These are phyloP conservation scores for Calocybe cyanea DNA, from an alignment of 768 basidiomycete genomes.

Conservation along the genomic window DNA sequence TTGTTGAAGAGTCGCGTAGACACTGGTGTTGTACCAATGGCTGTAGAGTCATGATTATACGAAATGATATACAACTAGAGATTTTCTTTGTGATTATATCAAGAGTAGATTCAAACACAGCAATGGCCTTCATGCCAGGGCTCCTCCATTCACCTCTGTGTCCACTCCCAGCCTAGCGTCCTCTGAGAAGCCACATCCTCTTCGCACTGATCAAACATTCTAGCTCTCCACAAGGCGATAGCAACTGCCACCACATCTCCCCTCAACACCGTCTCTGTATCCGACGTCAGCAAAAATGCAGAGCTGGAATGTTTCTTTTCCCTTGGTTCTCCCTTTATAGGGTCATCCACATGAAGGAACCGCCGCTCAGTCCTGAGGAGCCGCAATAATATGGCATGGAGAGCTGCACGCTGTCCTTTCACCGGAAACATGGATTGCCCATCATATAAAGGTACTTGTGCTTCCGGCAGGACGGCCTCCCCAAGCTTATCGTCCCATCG, in stretches of 20 bases:
- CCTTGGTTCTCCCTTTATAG: conserved; percentile 1
- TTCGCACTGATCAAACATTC: conserved; percentile 68
- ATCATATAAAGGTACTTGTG: conserved; percentile 64
- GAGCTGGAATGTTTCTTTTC: conserved; percentile 41
- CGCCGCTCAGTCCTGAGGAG: conserved; percentile 46
- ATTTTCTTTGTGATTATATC: too few relatives aligned
- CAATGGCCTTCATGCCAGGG: neutral
- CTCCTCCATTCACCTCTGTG: neutral
- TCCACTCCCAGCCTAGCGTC: conserved; percentile 13
- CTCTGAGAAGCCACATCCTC: conserved; percentile 31
- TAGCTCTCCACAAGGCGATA: conserved; percentile 73
- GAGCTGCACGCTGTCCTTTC: conserved; percentile 53
- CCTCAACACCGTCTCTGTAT: conserved; percentile 41
- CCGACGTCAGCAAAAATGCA: conserved; percentile 63
- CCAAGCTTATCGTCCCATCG: neutral
- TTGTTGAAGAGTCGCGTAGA: conserved; percentile 30
- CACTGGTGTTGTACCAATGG: conserved; percentile 42
- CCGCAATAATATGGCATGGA: conserved; percentile 45
- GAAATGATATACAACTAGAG: conserved; percentile 3
- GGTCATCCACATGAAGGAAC: conserved; percentile 8
- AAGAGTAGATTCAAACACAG: neutral
- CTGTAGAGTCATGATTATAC: conserved; percentile 36
- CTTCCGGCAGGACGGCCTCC: conserved; percentile 9
- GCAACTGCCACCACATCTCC: conserved; percentile 64
- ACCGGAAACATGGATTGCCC: conserved; percentile 61